These are phyloP conservation scores for Panicum virgatum DNA, from an alignment of 202 grass and related monocot species.

Conservation along the genomic window DNA sequence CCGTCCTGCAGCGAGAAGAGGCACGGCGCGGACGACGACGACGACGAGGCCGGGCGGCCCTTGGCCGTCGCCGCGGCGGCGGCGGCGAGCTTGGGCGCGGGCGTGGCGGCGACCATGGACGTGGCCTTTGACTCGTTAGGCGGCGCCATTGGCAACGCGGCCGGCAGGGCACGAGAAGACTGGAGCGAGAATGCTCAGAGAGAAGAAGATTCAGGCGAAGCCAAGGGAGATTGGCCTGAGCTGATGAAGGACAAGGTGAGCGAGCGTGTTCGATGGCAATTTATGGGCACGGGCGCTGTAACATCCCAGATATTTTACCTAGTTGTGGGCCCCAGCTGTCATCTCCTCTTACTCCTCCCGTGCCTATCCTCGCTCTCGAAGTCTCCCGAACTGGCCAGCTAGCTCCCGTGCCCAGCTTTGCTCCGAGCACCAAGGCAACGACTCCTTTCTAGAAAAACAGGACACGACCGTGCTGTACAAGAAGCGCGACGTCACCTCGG, in stretches of 20 bases:
- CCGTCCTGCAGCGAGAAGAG: conserved; percentile 9
- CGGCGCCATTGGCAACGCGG: neutral
- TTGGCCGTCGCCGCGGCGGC: neutral
- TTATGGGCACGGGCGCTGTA: neutral
- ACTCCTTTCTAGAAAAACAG: too few relatives aligned
- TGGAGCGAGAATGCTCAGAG: too few relatives aligned
- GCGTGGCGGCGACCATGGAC: neutral
- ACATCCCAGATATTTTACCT: too few relatives aligned
- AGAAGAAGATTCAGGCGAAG: neutral
- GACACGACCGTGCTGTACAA: too few relatives aligned
- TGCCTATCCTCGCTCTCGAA: too few relatives aligned
- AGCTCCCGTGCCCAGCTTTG: too few relatives aligned
- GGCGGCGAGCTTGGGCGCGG: neutral
- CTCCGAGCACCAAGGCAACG: too few relatives aligned
- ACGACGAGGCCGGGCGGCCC: too few relatives aligned
- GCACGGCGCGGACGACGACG: neutral
- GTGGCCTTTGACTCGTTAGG: neutral
- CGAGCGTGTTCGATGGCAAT: neutral
- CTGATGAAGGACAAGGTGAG: neutral
- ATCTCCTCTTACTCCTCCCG: too few relatives aligned
- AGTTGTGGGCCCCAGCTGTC: too few relatives aligned
- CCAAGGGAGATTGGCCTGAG: neutral
- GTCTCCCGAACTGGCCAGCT: too few relatives aligned
- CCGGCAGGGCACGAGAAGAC: neutral
- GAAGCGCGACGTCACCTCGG: too few relatives aligned